Base-by-base conservation (phyloP, 225 moss, liverwort and hornwort genomes). In the Bryum argenteum region DNA sequence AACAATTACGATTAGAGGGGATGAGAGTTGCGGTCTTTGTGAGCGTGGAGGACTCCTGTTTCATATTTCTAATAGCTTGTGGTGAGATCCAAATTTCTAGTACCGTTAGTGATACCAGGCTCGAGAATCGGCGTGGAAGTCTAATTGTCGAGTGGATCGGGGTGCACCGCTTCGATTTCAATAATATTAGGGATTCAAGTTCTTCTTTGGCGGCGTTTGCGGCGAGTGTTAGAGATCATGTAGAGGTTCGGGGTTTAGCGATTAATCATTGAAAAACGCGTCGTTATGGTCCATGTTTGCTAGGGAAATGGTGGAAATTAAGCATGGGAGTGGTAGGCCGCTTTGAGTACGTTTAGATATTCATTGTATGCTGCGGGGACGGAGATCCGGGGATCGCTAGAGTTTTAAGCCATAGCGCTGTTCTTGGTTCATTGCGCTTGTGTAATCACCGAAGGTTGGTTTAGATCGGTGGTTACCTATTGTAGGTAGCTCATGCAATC, bases 221-320 rank as follows among this genome's bases (percentile, higher is more conserved):
- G 47, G 67, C 13, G 39, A 73, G 45, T 61, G 55, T 67, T 67
- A 54, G 54, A 37, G 45, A 61, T 61, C 18, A 11, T 69, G 0
- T 22, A 8, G 23, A 78, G 78, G 72, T 78, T 78, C 73, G 73
- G 78, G 78, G 78, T 78, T 78, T 67, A 47, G 16, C 55, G 54
- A 56, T 48, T 45, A 23, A 61, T 23, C 7, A 16, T 4, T 15
- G 44, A 54, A 45, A 37, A 10, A 18, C 13, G 4, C 59, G 10
- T 20, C 33, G 26, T 9, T 38, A 42, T 61, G 52, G 40, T 65
- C 37, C 24, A 11, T 11, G 59, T 38, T 61, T 16, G 63, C 17
- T 76, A 62, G 63, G n/a, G n/a, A 39, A 37, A 66, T 71, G 78
- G 71, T 60, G 33, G 45, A 50, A 66, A 72, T 56, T 53, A 57